A percentile compares a stretch with the other conserved stretches of the same genome.
phyloP scores from a whole-genome alignment of 2,329 filamentous ascomycete species.

The Plectosphaerella plurivora region DNA sequence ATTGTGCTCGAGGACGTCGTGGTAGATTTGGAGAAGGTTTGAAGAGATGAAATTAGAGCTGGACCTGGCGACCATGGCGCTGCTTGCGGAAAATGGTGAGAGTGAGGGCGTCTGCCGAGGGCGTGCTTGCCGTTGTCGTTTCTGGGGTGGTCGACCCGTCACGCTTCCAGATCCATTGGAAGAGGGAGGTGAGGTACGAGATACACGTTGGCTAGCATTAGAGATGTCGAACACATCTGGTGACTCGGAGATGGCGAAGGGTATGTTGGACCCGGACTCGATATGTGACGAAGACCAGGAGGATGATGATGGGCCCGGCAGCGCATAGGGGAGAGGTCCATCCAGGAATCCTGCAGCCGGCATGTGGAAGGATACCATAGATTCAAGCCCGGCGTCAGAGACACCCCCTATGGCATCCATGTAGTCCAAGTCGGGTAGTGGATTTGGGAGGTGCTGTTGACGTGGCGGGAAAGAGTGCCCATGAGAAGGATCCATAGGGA shows the following conservation, averaged over 20 bases:
- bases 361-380: no score
- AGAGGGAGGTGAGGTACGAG: background rate
- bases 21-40: slow-evolving; percentile 43
- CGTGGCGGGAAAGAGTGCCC: background rate
- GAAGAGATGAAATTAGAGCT: slow-evolving; percentile 34
- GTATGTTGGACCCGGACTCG: background rate
- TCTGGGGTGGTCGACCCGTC: background rate
- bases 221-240: background rate
- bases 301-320: no score
- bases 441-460: no score
- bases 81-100: slow-evolving; percentile 11
- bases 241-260: background rate
- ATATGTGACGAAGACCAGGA: no score
- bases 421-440: no score
- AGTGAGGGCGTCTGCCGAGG: background rate
- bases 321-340: no score
- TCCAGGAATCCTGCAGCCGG: no score
- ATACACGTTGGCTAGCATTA: background rate
- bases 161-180: background rate
- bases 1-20: slow-evolving; percentile 49
- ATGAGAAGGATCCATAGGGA: background rate
- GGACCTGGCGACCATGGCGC: slow-evolving; percentile 17
- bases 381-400: no score
- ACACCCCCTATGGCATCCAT: no score
- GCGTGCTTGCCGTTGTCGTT: background rate